Percentiles rank a stretch among this genome's conserved stretches.
Evolutionary conservation across 2,329 filamentous ascomycete species (phyloP).

Genomic region (Malbranchea zuffiana): DNA sequence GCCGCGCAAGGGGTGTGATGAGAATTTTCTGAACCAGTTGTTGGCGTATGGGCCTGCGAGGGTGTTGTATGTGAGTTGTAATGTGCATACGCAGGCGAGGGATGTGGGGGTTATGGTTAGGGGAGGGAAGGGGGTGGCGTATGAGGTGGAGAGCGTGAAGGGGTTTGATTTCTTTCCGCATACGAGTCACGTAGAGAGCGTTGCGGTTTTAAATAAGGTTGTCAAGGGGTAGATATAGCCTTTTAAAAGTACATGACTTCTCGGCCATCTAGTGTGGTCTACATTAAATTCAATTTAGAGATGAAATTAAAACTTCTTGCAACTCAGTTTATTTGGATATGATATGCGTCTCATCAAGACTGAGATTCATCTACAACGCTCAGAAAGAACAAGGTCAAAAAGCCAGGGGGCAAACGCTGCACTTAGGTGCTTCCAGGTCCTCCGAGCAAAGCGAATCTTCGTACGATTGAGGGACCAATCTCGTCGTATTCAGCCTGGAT

Average conservation of each 20-base stretch:
- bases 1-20: slow-evolving; percentile 89
- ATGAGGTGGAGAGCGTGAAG: slow-evolving; percentile 78
- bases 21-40: slow-evolving; percentile 70
- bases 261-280: no score
- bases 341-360: no score
- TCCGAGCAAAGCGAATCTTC: slow-evolving; percentile 85
- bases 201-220: slow-evolving; percentile 46
- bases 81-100: slow-evolving; percentile 92
- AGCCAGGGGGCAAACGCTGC: no score
- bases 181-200: slow-evolving; percentile 56
- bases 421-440: slow-evolving; percentile 57
- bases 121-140: slow-evolving; percentile 53
- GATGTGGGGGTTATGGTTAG: slow-evolving; percentile 82
- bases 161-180: slow-evolving; percentile 98
- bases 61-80: slow-evolving; percentile 91
- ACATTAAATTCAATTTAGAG: no score
- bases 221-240: no score
- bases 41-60: slow-evolving; percentile 64
- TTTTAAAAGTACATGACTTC: no score
- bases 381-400: no score
- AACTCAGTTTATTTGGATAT: no score
- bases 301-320: no score
- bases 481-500: slow-evolving; percentile 64
- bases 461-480: slow-evolving; percentile 88
- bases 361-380: no score